Percentiles rank a stretch among this genome's conserved stretches.
Evolutionary conservation across 2,329 filamentous ascomycete species (phyloP).

Genomic region (Penicillium sp.): DNA sequence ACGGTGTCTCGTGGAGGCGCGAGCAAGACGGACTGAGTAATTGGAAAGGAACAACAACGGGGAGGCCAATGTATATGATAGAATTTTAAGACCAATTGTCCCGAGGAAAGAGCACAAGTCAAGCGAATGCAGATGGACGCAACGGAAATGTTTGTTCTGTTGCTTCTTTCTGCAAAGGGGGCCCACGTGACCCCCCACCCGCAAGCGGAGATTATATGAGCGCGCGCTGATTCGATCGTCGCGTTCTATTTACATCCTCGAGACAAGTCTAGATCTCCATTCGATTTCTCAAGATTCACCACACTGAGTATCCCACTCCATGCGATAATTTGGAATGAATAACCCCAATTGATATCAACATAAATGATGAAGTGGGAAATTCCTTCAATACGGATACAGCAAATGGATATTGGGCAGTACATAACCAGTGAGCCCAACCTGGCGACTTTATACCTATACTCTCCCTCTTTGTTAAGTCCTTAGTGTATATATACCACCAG

Average conservation of each 20-base stretch:
- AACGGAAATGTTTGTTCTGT: not conserved
- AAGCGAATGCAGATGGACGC: not conserved
- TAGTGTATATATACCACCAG: no score
- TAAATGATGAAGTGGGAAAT: no score
- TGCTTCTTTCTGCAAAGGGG: not conserved
- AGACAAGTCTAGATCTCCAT: not conserved
- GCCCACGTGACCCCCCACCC: not conserved
- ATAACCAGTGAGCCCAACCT: no score
- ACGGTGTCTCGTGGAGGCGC: not conserved
- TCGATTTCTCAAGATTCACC: not conserved
- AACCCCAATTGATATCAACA: not conserved
- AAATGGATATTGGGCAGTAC: no score
- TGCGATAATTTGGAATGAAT: not conserved
- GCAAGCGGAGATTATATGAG: constrained; percentile 2
- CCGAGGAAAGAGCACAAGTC: not conserved
- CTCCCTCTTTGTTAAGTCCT: no score
- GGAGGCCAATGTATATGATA: not conserved
- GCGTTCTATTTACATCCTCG: not conserved
- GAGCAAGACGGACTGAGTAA: not conserved
- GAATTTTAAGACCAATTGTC: not conserved
- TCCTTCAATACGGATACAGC: no score
- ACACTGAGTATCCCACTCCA: not conserved
- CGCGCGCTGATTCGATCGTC: not conserved
- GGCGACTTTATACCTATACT: no score
- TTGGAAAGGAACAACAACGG: not conserved